A percentile compares a stretch with the other conserved stretches of the same genome.
Evolutionary conservation across 2,329 filamentous ascomycete species (phyloP).

Genomic region (Xylaria hypoxylon): DNA sequence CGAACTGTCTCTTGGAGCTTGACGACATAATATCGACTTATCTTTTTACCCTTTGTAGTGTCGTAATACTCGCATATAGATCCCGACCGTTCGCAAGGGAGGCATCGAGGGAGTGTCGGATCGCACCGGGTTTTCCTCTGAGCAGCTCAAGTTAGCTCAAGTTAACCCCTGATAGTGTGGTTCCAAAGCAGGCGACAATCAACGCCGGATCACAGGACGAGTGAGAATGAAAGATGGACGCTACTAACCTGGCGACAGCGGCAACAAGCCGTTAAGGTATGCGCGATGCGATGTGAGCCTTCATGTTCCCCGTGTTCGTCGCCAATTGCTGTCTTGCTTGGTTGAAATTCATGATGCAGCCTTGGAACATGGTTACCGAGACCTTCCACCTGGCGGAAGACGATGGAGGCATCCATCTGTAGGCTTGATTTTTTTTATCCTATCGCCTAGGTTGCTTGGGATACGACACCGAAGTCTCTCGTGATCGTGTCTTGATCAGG

Average conservation of each 20-base stretch:
- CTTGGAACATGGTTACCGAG: constrained; percentile 60
- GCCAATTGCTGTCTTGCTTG: constrained; percentile 47
- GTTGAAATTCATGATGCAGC: constrained; percentile 50
- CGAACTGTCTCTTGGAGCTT: constrained; percentile 89
- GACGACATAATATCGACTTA: constrained; percentile 92
- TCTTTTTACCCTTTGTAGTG: constrained; percentile 84
- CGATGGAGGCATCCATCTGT: constrained; percentile 69
- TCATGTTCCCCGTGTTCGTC: constrained; percentile 63
- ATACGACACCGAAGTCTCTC: constrained; percentile 34
- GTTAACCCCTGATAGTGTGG: constrained; percentile 17
- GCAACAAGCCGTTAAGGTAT: constrained; percentile 83
- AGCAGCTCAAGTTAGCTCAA: constrained; percentile 5
- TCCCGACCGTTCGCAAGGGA: constrained; percentile 91
- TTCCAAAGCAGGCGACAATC: constrained; percentile 13
- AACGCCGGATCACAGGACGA: background rate
- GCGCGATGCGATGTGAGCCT: constrained; percentile 73
- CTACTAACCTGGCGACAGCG: constrained; percentile 78
- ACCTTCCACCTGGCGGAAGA: constrained; percentile 67
- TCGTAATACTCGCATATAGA: constrained; percentile 96
- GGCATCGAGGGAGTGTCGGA: constrained; percentile 88
- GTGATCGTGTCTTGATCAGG: constrained; percentile 33
- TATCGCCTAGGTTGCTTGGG: constrained; percentile 8
- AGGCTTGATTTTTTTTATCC: constrained; percentile 17
- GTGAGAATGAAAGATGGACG: background rate
- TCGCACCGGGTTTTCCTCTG: constrained; percentile 97